Base-by-base conservation (phyloP, 108 stramenopile genomes). In the Fragilariopsis cylindrus region DNA sequence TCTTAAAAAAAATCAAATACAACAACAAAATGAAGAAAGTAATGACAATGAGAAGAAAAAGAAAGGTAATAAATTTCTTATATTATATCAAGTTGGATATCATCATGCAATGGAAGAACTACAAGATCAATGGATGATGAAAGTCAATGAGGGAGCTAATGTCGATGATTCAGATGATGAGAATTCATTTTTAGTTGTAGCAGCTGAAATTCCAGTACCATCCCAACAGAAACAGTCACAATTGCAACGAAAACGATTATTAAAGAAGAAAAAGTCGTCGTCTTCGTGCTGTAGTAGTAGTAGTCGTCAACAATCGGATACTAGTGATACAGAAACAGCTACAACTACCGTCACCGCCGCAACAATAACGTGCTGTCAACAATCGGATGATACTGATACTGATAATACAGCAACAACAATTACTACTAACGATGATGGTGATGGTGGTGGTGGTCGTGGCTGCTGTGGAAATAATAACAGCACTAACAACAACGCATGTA, bases 11-110 rank as follows among this genome's bases (percentile, higher is more conserved):
- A 78, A 63, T 50, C 70, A 44, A 3, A 21, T 45, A 15, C 64
- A 62, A 49, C 42, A 76, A 60, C 41, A 75, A 58, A 45, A 68
- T 21, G 12, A 39, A 18, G 65, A 47, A 70, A 30, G 30, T 30
- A 30, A 30, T 30, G 30, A 30, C 30, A 30, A 30, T 1, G 1
- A 30, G 5, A 12, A 55, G 12, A 52, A 21, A 57, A 46, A 44
- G 16, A 55, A 9, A 63, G 56, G 49, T 30, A 30, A 30, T 30
- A 78, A 79, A 30, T 56, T 93, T 15, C 73, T 97, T 7, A 19
- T 97, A 13, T 73, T 97, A 39, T 96, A 92, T 60, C 89, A 97
- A 71, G 87, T 91, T 5, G 82, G 70, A 46, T 97, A 96, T 77
- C 91, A 92, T 42, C 82, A 93, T 80, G 90, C 81, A 0, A 91